Evolutionary conservation across 1,139 yeast species (phyloP), one percentile per base, ranked within the genome.

Genomic region (Yamadazyma atmosphaerica): DNA sequence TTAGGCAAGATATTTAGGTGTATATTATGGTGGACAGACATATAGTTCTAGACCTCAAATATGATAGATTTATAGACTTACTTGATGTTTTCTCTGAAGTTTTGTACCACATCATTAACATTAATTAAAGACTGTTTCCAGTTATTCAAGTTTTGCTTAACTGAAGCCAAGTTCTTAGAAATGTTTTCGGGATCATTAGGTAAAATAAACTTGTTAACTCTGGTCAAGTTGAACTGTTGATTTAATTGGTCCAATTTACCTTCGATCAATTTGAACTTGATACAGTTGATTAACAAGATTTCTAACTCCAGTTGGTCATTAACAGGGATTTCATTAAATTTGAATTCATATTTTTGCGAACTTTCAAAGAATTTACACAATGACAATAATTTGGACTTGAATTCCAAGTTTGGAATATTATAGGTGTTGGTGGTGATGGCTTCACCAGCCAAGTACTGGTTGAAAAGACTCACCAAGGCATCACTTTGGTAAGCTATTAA

Each of bases 201-300:
- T 43, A 69, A 50, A 37, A 72, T 59, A 40, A 70, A 66, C 51
- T 68, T 64, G 53, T 66, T 68, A 29, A 67, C 73, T 53, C 74
- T 67, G 27, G 66, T 65, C 50, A 72, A 67, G 43, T 63, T 56
- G 54, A 72, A 71, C n/a, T 65, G 58, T 46, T 67, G 63, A 28
- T 66, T 68, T 35, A 71, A 58, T 56, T 72, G 78, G 52, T 71
- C 70, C 50, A 72, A 65, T 50, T 69, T 71, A 39, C 77, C 78
- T 54, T 70, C 76, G 41, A 72, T 54, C 36, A 72, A 70, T 32
- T 71, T 70, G 11, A 68, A 61, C 50, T 69, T 70, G 47, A 72
- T 72, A 32, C 76, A 63, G 48, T 68, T 67, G 29, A 72, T 67
- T 46, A 72, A 60, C 43, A 71, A 61, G 34, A 62, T 54, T 54